Percentiles rank a stretch among this genome's conserved stretches.
Conservation (phyloP, 257 asterid genomes). For the Capsicum chinense region DNA sequence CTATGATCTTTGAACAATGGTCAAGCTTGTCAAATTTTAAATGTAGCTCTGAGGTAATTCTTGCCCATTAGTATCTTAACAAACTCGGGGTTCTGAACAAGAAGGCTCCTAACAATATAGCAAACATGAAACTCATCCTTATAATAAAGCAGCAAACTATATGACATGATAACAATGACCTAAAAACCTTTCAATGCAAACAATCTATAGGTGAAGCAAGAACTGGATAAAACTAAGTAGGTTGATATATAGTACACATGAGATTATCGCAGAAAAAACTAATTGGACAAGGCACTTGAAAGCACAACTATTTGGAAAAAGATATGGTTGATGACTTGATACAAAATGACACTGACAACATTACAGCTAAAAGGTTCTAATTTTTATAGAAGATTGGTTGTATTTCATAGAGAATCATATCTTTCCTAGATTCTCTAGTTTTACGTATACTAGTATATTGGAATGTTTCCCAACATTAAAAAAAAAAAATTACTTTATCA, state of each 20-base stretch:
- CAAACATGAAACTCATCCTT: neutral
- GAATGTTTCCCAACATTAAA: neutral
- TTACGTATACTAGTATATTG: neutral
- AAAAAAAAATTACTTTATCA: neutral
- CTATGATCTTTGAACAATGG: constrained; percentile 63
- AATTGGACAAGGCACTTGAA: neutral
- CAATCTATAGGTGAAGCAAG: neutral
- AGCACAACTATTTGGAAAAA: neutral
- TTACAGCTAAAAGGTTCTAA: neutral
- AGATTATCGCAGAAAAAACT: neutral
- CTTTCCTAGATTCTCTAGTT: neutral
- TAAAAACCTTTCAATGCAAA: neutral
- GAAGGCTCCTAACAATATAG: neutral
- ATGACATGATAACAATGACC: neutral
- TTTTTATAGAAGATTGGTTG: neutral
- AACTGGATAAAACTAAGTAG: constrained; percentile 7
- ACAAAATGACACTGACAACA: neutral
- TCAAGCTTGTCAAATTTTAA: constrained; percentile 47
- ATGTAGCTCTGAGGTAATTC: neutral
- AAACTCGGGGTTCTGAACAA: neutral
- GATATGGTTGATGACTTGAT: neutral
- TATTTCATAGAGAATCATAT: constrained; percentile 8
- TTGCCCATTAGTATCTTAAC: neutral
- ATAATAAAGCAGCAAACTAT: neutral
- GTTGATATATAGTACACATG: neutral